Conservation (phyloP, 2,329 filamentous ascomycete genomes). For the Trichophyton schoenleinii region DNA sequence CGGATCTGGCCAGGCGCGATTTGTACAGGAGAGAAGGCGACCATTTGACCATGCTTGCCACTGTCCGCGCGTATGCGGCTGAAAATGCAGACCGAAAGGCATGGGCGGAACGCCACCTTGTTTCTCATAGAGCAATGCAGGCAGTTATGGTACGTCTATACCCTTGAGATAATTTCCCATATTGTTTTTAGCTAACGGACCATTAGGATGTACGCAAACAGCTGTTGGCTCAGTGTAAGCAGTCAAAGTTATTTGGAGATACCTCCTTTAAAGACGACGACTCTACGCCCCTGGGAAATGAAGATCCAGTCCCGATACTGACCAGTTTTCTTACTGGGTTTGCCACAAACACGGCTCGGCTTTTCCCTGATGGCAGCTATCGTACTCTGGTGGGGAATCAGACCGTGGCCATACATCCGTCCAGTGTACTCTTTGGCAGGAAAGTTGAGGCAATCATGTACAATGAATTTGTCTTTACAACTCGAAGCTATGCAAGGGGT, state of each 20-base stretch:
- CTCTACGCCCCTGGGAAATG: slow-evolving; percentile 13
- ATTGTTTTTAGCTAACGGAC: not conserved
- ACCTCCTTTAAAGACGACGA: slow-evolving; percentile 10
- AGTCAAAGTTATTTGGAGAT: slow-evolving; percentile 32
- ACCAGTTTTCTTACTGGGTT: slow-evolving; percentile 49
- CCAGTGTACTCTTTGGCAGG: slow-evolving; percentile 47
- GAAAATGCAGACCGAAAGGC: slow-evolving; percentile 47
- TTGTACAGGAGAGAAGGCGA: slow-evolving; percentile 50
- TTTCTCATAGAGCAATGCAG: slow-evolving; percentile 53
- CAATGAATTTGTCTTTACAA: slow-evolving; percentile 55
- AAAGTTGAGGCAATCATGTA: slow-evolving; percentile 53
- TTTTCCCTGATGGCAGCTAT: slow-evolving; percentile 50
- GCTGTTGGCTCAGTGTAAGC: slow-evolving; percentile 43
- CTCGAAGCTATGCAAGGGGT: slow-evolving; percentile 48
- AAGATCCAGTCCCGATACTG: slow-evolving; percentile 40
- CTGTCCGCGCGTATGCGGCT: slow-evolving; percentile 47
- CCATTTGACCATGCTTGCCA: slow-evolving; percentile 49
- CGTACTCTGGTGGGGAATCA: slow-evolving; percentile 50
- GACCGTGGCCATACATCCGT: slow-evolving; percentile 50
- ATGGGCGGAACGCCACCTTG: slow-evolving; percentile 48
- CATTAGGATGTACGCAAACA: slow-evolving; percentile 48
- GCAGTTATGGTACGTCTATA: slow-evolving; percentile 42
- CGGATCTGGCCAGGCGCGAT: slow-evolving; percentile 42
- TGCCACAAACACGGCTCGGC: slow-evolving; percentile 46
- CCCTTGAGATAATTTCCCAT: not conserved